Base-by-base conservation (phyloP, 805 yeast genomes). In the Yueomyces sp. region DNA sequence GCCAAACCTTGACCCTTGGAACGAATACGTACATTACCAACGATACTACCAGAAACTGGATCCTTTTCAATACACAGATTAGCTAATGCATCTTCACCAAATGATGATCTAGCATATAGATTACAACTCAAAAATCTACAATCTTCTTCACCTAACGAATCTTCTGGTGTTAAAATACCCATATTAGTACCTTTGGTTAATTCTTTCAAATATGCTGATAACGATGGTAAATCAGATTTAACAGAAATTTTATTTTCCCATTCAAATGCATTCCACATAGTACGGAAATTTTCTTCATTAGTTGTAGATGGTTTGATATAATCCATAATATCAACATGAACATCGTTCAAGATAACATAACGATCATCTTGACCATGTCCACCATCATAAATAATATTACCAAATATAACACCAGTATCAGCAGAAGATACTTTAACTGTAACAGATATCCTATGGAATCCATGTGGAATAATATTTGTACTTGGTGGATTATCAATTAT, bases 211-310 rank as follows among this genome's bases (percentile, higher is more conserved):
- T 85, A 92, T 40, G 76, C 84, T 57, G 81, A 79, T 57, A 94
- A 72, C 2, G 85, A 66, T 32, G 73, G 62, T 49, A 80, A 69
- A 43, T 70, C 73, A 2, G 94, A 77, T 52, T 81, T 79, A 60
- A 92, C 84, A 47, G 88, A 84, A 53, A 92, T 88, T 70, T 92
- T 92, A 70, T 92, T 92, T 66, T 92, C 98, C 98, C 98, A 92
- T 67, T 92, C 99, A 60, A 94, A 92, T 62, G 88, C 96, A 62
- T 87, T 86, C 99, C 99, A 92, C 97, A 88, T 90, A 56, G 79
- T 76, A 59, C 98, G 83, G 83, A 92, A 92, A 52, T 77, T 82
- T 39, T 79, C 77, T 65, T 90, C 97, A 12, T 87, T 69, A 62
- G 95, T 85, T 28, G 76, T 73, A n/a, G 94, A 92, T 26, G 98